Conservation (phyloP, 257 asterid species). For the Ehretia macrophylla region DNA sequence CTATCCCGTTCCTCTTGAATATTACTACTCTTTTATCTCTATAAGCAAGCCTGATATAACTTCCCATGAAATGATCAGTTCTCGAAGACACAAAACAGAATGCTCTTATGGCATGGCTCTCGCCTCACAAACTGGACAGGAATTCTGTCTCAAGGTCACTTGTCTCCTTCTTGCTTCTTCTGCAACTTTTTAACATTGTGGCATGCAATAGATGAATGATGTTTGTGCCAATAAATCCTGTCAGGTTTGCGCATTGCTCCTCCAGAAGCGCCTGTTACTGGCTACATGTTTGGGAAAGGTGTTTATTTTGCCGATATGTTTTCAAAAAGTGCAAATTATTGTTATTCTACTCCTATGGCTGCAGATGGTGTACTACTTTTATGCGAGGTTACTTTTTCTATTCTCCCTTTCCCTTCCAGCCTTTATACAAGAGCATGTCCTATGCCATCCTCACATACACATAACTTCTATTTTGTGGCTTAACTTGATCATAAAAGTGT, state of each 20-base stretch:
- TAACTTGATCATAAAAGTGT: background rate
- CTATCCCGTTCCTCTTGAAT: background rate
- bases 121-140: slow-evolving; percentile 96
- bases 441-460: background rate
- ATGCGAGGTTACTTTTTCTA: slow-evolving; percentile 55
- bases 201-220: slow-evolving; percentile 10
- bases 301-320: slow-evolving; percentile 98
- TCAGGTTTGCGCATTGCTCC: slow-evolving; percentile 96
- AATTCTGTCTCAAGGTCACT: slow-evolving; percentile 81
- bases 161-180: background rate
- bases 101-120: slow-evolving; percentile 98
- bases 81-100: slow-evolving; percentile 53
- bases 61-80: slow-evolving; percentile 42
- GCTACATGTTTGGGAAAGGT: slow-evolving; percentile 98
- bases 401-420: background rate
- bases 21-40: background rate
- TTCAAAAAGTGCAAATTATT: slow-evolving; percentile 95
- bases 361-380: slow-evolving; percentile 71
- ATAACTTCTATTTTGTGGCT: background rate
- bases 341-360: slow-evolving; percentile 43
- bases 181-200: background rate
- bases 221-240: slow-evolving; percentile 15
- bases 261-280: slow-evolving; percentile 92
- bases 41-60: slow-evolving; percentile 8
- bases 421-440: background rate